Evolutionary conservation across 2,329 filamentous ascomycete genomes (phyloP), one percentile per base, ranked within the genome.

Genomic region (Stachybotrys elegans): DNA sequence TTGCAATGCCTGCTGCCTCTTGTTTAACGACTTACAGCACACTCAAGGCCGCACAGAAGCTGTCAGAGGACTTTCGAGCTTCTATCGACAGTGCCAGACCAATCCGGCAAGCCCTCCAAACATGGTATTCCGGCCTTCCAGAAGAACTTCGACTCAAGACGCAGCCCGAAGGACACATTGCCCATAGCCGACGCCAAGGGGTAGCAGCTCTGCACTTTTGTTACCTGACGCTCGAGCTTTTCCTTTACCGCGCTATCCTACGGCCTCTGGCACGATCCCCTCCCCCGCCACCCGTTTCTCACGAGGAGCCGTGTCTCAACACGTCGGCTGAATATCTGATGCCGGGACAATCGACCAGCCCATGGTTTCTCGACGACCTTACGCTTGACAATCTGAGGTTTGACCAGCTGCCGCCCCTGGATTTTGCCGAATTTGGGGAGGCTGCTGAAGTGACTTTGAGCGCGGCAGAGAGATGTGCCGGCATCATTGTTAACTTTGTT

Each of bases 131-230:
- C 47, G 46, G 3, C 13, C 43, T 16, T 43, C 48, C 22, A 38
- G 46, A 17, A 9, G 21, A 34, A 17, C 22, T 17, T 12, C 16
- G 13, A 12, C 9, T 38, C 4, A 38, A 19, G 22, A n/a, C 35
- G n/a, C 16, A 19, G 11, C 35, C 22, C 13, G 35, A 22, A 19
- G 35, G 13, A 8, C 13, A 38, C 19, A 8, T 20, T 38, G 16
- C 8, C 19, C 19, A 38, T 20, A 19, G 32, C 8, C 22, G 22
- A 21, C 13, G 13, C 22, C 22, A 20, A 13, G 13, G 4, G 17
- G 5, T 49, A 47, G 34, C 48, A 43, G 19, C 48, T n/a, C 37
- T 44, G 20, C 48, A 48, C 25, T 51, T 51, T 43, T 39, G 46
- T 12, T 47, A 51, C 39, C 44, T 51, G 3, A 48, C 40, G 31